Percentiles rank a stretch among this genome's conserved stretches.
phyloP scores from a whole-genome alignment of 1,284 basidiomycete genomes.

The Fomes fomentarius region DNA sequence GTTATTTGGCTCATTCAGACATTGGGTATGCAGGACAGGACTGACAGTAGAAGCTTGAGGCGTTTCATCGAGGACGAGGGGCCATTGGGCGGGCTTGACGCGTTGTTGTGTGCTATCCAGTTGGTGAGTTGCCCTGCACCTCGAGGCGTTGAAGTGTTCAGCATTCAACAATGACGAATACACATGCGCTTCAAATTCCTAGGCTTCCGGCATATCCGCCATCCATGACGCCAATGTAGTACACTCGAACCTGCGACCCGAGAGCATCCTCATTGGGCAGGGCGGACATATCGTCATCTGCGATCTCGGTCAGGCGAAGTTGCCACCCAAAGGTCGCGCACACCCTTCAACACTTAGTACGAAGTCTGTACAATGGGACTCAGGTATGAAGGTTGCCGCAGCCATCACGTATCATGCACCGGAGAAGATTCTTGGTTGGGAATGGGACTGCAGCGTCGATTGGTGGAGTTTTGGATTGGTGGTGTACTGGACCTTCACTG shows the following conservation, averaged over 20 bases:
- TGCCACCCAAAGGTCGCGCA: constrained; percentile 48
- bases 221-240: constrained; percentile 33
- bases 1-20: background rate
- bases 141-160: background rate
- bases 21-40: constrained; percentile 19
- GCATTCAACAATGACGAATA: no score
- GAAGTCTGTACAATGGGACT: no score
- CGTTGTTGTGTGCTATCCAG: constrained; percentile 27
- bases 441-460: constrained; percentile 78
- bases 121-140: constrained; percentile 18
- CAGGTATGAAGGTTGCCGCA: background rate
- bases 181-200: no score
- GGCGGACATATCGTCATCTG: constrained; percentile 66
- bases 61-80: constrained; percentile 20
- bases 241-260: constrained; percentile 55
- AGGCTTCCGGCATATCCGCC: constrained; percentile 27
- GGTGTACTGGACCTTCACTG: constrained; percentile 70
- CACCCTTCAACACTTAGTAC: no score
- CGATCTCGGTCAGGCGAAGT: constrained; percentile 27
- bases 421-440: constrained; percentile 71
- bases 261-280: constrained; percentile 63
- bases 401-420: constrained; percentile 65
- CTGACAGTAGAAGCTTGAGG: constrained; percentile 21
- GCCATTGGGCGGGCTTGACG: constrained; percentile 19
- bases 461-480: constrained; percentile 84